These are phyloP conservation scores for Linum usitatissimum DNA, from an alignment of 345 rosid genomes.

Conservation along the genomic window DNA sequence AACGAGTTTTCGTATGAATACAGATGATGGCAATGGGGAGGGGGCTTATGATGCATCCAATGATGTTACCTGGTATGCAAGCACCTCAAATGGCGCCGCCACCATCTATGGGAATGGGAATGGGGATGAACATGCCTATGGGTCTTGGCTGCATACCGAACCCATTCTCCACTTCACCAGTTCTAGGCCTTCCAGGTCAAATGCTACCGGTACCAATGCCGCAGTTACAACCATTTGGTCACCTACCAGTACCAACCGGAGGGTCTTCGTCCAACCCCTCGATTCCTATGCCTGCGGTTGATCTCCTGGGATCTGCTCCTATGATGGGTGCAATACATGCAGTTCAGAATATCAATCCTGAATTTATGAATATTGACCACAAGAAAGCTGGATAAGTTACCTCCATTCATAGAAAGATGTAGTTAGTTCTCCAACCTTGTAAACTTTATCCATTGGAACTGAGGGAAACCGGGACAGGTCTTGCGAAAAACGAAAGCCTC, in stretches of 20 bases:
- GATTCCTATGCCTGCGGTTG: conserved; percentile 9
- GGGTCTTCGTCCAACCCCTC: conserved; percentile 10
- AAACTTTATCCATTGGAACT: too few relatives aligned
- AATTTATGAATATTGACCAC: not conserved
- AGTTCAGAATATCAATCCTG: conserved; percentile 1
- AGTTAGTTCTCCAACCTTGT: too few relatives aligned
- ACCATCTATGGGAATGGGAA: conserved; percentile 19
- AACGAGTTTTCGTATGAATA: not conserved
- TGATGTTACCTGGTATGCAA: conserved; percentile 30
- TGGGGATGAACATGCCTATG: conserved; percentile 31
- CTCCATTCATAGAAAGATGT: not conserved
- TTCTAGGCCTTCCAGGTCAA: conserved; percentile 23
- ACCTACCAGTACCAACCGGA: conserved; percentile 12
- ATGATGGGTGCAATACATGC: conserved; percentile 13
- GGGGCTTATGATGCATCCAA: conserved; percentile 26
- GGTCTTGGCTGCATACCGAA: conserved; percentile 16
- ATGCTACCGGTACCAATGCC: conserved; percentile 17
- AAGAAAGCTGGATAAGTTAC: not conserved
- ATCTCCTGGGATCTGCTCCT: conserved; percentile 14
- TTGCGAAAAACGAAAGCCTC: too few relatives aligned
- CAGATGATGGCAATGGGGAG: conserved; percentile 57
- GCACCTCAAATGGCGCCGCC: conserved; percentile 20
- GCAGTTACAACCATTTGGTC: conserved; percentile 12
- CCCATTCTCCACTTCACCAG: conserved; percentile 20
- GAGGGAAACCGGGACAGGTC: too few relatives aligned